Evolutionary conservation across 176 grass and related monocot genomes (phyloP).

Genomic region (Areca catechu): DNA sequence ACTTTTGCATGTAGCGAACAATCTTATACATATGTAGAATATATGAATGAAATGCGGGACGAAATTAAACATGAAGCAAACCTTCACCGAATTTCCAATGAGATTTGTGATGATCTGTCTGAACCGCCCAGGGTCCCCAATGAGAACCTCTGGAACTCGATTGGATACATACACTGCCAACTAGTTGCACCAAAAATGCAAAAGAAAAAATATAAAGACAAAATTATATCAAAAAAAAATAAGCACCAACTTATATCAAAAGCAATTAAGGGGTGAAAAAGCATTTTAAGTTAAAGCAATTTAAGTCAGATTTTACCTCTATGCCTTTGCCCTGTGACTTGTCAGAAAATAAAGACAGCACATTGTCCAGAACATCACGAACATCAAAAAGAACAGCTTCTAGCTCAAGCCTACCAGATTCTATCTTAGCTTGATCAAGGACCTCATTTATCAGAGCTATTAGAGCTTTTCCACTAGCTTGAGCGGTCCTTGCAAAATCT

Average conservation of each 20-base stretch:
- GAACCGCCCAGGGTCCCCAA: slow-evolving; percentile 61
- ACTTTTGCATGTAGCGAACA: not conserved
- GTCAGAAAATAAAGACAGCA: slow-evolving; percentile 66
- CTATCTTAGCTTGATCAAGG: slow-evolving; percentile 80
- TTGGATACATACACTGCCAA: slow-evolving; percentile 62
- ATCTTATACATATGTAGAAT: not conserved
- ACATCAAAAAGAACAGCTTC: slow-evolving; percentile 67
- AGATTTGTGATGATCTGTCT: slow-evolving; percentile 79
- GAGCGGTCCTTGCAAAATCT: slow-evolving; percentile 75
- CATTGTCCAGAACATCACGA: slow-evolving; percentile 70
- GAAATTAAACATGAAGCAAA: slow-evolving; percentile 21
- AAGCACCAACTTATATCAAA: not conserved
- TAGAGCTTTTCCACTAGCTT: slow-evolving; percentile 58
- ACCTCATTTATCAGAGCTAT: slow-evolving; percentile 86
- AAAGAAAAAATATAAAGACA: not conserved
- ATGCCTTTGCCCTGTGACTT: slow-evolving; percentile 69
- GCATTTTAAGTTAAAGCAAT: not conserved
- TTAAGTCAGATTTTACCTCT: slow-evolving; percentile 37
- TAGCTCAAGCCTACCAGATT: slow-evolving; percentile 69
- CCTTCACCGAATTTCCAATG: slow-evolving; percentile 82
- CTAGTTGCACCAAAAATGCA: slow-evolving; percentile 24
- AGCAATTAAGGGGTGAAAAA: no score
- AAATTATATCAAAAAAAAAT: not conserved
- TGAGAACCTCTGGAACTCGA: slow-evolving; percentile 50
- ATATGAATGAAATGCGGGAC: not conserved